Conservation (phyloP, 179 eudicot species). For the Silene coronaria region DNA sequence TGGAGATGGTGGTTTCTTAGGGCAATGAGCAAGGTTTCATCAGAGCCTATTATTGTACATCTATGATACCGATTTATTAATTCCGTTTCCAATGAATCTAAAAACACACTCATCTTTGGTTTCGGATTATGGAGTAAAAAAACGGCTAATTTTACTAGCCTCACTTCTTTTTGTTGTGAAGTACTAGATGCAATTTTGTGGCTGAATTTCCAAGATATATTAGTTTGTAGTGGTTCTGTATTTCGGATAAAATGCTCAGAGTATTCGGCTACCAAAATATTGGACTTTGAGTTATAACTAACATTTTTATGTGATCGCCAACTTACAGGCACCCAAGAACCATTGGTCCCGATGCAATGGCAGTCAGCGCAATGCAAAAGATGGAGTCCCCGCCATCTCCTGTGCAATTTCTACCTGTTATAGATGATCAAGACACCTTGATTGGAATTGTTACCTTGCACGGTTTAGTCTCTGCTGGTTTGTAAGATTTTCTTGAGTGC, state of each 20-base stretch:
- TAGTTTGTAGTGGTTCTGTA: background rate
- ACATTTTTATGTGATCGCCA: background rate
- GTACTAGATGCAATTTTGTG: too few species aligned
- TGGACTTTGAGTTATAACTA: background rate
- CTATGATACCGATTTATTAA: background rate
- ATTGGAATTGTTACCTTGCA: constrained; percentile 88
- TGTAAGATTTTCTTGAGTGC: constrained; percentile 24
- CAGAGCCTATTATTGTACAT: background rate
- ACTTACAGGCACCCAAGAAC: constrained; percentile 70
- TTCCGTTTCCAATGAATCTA: too few species aligned
- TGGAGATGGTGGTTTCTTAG: background rate
- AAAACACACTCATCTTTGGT: too few species aligned
- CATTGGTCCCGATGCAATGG: constrained; percentile 83
- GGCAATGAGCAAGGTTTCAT: background rate
- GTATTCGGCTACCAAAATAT: background rate
- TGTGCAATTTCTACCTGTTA: constrained; percentile 88
- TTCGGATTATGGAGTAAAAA: too few species aligned
- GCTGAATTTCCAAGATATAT: too few species aligned
- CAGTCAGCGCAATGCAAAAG: constrained; percentile 91
- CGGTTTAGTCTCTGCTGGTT: constrained; percentile 89
- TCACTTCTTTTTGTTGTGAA: too few species aligned
- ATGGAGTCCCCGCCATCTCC: constrained; percentile 98
- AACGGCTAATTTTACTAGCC: too few species aligned
- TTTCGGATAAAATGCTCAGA: background rate
- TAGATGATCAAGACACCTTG: constrained; percentile 45